Evolutionary conservation across 176 grass and related monocot genomes (phyloP).

Genomic region (Miscanthus lutarioriparius): DNA sequence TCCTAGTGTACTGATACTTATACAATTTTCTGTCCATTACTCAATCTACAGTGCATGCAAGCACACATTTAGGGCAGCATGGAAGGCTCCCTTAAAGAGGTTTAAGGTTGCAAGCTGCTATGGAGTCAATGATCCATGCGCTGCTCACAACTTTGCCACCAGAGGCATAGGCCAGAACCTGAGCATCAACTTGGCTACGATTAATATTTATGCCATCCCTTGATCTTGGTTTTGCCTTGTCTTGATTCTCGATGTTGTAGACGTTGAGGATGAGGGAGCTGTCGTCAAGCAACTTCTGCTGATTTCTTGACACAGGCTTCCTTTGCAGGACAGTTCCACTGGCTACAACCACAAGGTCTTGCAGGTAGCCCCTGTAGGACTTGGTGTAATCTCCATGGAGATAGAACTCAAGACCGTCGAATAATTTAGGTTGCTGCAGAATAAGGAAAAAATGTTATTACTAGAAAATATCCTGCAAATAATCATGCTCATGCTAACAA

Average conservation of each 20-base stretch:
- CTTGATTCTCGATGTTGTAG: conserved; percentile 51
- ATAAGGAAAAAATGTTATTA: neutral
- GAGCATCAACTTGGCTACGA: conserved; percentile 38
- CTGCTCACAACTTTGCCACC: conserved; percentile 63
- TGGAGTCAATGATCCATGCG: conserved; percentile 78
- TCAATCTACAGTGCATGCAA: neutral
- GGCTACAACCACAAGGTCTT: conserved; percentile 69
- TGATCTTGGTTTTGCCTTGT: conserved; percentile 33
- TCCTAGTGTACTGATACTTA: neutral
- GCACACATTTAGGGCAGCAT: neutral
- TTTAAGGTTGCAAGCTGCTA: conserved; percentile 69
- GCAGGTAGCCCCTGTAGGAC: conserved; percentile 74
- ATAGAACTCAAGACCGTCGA: conserved; percentile 61
- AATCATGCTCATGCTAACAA: conserved; percentile 1
- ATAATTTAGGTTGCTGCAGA: conserved; percentile 70
- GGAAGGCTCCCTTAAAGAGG: conserved; percentile 25
- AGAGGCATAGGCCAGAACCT: conserved; percentile 57
- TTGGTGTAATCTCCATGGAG: conserved; percentile 65
- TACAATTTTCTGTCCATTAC: neutral
- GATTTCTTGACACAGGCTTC: conserved; percentile 76
- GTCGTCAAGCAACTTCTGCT: conserved; percentile 66
- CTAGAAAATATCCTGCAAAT: neutral
- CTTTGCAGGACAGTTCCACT: conserved; percentile 65
- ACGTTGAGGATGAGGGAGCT: conserved; percentile 47
- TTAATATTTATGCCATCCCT: neutral